Evolutionary conservation across 352 stramenopile genomes (phyloP).

Genomic region (Pythium oligandrum): DNA sequence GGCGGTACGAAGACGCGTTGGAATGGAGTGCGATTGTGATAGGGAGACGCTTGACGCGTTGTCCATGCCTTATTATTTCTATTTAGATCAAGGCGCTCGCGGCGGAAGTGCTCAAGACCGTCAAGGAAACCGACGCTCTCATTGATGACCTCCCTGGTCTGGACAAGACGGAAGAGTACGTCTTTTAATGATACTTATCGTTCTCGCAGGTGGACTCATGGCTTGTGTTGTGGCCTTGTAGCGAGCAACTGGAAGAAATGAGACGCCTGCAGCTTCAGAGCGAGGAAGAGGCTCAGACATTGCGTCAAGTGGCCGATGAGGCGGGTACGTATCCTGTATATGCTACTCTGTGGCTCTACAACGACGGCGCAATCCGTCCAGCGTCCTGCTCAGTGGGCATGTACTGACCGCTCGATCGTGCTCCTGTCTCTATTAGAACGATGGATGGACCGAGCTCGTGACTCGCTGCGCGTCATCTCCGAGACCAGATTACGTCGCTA

Average conservation of each 20-base stretch:
- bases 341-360: too few species aligned
- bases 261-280: constrained; percentile 76
- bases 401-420: too few species aligned
- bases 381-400: too few species aligned
- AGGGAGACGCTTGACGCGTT: too few species aligned
- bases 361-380: too few species aligned
- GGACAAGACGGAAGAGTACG: constrained; percentile 73
- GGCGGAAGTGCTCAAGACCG: constrained; percentile 70
- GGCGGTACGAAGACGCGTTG: constrained; percentile 22
- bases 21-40: too few species aligned
- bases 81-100: constrained; percentile 66
- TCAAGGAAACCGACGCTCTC: constrained; percentile 72
- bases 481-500: constrained; percentile 65
- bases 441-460: constrained; percentile 77
- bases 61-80: background rate
- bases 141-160: constrained; percentile 80
- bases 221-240: constrained; percentile 8
- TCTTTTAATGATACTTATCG: background rate
- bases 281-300: constrained; percentile 78
- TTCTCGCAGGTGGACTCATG: background rate
- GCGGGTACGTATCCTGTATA: constrained; percentile 31
- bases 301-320: constrained; percentile 80
- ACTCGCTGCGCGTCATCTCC: constrained; percentile 80
- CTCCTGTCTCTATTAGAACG: constrained; percentile 27
- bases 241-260: constrained; percentile 77